Percentiles rank a stretch among this genome's conserved stretches.
Evolutionary conservation across 352 stramenopile genomes (phyloP).

Genomic region (Globisporangium nodosum): DNA sequence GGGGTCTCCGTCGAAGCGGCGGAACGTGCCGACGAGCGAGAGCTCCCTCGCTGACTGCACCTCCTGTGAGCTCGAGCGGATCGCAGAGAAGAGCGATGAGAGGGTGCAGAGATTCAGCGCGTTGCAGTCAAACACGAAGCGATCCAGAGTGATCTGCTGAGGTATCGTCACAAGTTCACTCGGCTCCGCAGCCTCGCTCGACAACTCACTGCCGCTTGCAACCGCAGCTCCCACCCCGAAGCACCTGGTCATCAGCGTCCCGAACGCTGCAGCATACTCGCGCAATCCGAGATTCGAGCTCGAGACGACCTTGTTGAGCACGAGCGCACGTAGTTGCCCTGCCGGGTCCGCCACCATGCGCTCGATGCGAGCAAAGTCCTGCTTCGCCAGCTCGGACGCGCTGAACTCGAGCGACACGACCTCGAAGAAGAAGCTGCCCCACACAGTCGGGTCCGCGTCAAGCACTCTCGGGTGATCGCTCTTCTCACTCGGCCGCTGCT

Average conservation of each 20-base stretch:
- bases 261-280: conserved; percentile 12
- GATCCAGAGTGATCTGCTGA: conserved; percentile 4
- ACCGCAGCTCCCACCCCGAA: conserved; percentile 13
- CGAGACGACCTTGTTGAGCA: conserved; percentile 18
- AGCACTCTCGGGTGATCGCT: no score
- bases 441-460: conserved; percentile 1
- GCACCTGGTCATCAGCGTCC: conserved; percentile 19
- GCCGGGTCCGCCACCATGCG: not conserved
- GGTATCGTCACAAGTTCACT: not conserved
- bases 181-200: not conserved
- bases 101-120: conserved; percentile 21
- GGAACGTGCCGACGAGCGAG: conserved; percentile 24
- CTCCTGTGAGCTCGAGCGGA: conserved; percentile 10
- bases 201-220: no score
- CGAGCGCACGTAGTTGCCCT: conserved; percentile 10
- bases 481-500: no score
- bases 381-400: conserved; percentile 1
- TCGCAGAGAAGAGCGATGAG: conserved; percentile 34
- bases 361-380: conserved; percentile 6
- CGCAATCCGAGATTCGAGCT: not conserved
- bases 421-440: conserved; percentile 4
- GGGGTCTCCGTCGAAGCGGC: conserved; percentile 18
- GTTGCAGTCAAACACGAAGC: conserved; percentile 25
- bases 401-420: conserved; percentile 4
- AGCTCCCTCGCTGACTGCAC: conserved; percentile 15